Evolutionary conservation across 176 grass and related monocot species (phyloP).

Genomic region (Canna indica): DNA sequence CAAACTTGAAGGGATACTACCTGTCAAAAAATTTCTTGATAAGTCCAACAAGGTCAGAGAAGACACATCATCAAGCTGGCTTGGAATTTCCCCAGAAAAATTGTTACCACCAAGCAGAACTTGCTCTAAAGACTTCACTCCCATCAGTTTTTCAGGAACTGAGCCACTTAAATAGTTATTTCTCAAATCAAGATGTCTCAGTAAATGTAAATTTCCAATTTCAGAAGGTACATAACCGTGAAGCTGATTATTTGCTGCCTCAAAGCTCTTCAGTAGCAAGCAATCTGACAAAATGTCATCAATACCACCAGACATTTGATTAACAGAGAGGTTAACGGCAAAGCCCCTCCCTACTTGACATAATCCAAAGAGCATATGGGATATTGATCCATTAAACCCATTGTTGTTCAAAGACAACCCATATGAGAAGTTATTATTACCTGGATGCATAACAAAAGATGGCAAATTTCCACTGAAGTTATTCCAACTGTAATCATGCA

Average conservation of each 20-base stretch:
- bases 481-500: conserved; percentile 57
- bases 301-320: conserved; percentile 32
- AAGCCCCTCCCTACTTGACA: conserved; percentile 21
- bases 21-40: conserved; percentile 38
- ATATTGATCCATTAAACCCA: conserved; percentile 30
- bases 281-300: conserved; percentile 26
- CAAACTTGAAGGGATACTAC: conserved; percentile 34
- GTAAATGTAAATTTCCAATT: conserved; percentile 25
- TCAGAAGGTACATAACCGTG: conserved; percentile 20
- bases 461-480: conserved; percentile 30
- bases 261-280: conserved; percentile 29
- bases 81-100: conserved; percentile 35
- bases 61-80: conserved; percentile 27
- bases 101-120: conserved; percentile 20
- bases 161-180: conserved; percentile 22
- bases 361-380: conserved; percentile 24
- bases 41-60: conserved; percentile 39
- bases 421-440: conserved; percentile 30
- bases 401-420: conserved; percentile 32
- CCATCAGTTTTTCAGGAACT: conserved; percentile 2
- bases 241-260: conserved; percentile 35
- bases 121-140: background rate
- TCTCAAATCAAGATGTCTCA: conserved; percentile 32
- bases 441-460: conserved; percentile 15
- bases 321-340: conserved; percentile 40